These are phyloP conservation scores for Sclerotinia glacialis DNA, from an alignment of 2,329 filamentous ascomycete species.

Conservation along the genomic window DNA sequence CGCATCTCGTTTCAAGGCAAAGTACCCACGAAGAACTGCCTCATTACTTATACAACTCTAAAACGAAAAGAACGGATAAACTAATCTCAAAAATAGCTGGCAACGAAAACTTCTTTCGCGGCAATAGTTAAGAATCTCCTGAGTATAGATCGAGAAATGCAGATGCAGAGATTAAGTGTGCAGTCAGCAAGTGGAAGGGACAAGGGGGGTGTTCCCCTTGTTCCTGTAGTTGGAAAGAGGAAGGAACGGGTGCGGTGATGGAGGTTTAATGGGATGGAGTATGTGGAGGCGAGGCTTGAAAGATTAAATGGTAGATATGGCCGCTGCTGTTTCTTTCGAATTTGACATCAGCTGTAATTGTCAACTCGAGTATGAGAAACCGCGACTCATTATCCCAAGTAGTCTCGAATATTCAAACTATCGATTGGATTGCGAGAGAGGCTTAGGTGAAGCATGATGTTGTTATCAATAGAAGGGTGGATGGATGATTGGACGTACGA, in stretches of 20 bases:
- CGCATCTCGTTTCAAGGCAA: neutral
- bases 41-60: neutral
- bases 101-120: neutral
- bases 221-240: neutral
- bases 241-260: neutral
- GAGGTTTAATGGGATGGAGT: neutral
- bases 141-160: constrained; percentile 1
- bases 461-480: neutral
- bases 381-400: neutral
- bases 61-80: neutral
- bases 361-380: neutral
- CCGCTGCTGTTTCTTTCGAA: neutral
- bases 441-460: no score
- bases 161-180: neutral
- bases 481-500: neutral
- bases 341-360: neutral
- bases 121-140: constrained; percentile 2
- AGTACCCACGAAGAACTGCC: neutral
- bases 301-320: neutral
- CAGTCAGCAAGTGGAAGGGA: neutral
- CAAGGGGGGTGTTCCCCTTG: neutral
- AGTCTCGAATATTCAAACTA: neutral
- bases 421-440: neutral
- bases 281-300: neutral
- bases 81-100: neutral